phyloP scores from a whole-genome alignment of 148 eudicot genomes.

The Rhododendron molle region DNA sequence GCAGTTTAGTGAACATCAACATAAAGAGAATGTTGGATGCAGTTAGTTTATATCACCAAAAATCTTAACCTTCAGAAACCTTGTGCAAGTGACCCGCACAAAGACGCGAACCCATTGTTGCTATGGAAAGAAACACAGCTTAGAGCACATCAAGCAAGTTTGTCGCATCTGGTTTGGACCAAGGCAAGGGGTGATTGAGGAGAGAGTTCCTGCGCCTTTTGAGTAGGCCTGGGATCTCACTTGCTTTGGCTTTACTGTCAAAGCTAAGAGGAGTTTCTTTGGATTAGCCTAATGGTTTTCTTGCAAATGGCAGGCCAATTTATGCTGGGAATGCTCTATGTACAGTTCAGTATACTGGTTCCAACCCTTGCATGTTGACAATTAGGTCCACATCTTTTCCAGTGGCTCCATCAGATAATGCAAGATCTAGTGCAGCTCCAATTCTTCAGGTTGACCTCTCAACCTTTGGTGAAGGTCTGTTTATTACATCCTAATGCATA shows the following conservation, averaged over 20 bases:
- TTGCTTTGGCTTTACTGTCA: not conserved
- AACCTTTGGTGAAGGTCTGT: conserved; percentile 79
- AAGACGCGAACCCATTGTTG: not conserved
- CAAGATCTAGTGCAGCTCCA: conserved; percentile 51
- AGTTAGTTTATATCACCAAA: not conserved
- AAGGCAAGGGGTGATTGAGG: not conserved
- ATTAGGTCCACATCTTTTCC: conserved; percentile 87
- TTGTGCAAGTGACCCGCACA: not conserved
- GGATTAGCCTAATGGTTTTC: not conserved
- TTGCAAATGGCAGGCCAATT: conserved; percentile 65
- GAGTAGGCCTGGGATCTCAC: not conserved
- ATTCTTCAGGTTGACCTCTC: conserved; percentile 85
- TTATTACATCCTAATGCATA: conserved; percentile 17
- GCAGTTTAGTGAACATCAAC: not conserved
- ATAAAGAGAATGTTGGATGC: not conserved
- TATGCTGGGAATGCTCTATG: conserved; percentile 98
- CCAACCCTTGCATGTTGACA: conserved; percentile 76
- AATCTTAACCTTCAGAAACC: not conserved
- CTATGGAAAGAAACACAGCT: not conserved
- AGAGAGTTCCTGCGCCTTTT: not conserved
- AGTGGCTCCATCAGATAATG: conserved; percentile 32
- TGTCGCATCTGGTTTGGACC: not conserved
- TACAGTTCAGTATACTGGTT: conserved; percentile 70
- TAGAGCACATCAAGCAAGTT: not conserved
- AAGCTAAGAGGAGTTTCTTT: not conserved